phyloP scores from a whole-genome alignment of 495 filamentous ascomycete species.

The Annulohypoxylon moriforme region DNA sequence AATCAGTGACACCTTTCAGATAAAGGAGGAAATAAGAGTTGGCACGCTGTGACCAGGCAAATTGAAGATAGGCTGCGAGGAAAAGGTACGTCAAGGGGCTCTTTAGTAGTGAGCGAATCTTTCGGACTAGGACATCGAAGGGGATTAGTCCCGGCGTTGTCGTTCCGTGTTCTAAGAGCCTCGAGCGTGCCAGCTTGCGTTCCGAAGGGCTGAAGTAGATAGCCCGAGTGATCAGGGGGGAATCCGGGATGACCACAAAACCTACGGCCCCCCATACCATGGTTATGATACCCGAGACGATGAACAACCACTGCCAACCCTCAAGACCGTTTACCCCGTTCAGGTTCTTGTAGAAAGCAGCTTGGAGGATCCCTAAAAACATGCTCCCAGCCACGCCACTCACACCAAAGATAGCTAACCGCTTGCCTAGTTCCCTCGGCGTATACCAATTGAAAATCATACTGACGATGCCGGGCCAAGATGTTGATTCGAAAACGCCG shows the following conservation, averaged over 20 bases:
- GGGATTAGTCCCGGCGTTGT: constrained; percentile 9
- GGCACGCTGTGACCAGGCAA: constrained; percentile 28
- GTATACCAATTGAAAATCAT: constrained; percentile 37
- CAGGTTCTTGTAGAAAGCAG: constrained; percentile 54
- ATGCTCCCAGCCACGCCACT: constrained; percentile 28
- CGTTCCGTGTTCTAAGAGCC: not conserved
- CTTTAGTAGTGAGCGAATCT: constrained; percentile 7
- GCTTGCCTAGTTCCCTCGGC: constrained; percentile 34
- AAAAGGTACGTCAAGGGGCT: constrained; percentile 25
- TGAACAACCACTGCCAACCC: constrained; percentile 66
- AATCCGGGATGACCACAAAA: constrained; percentile 42
- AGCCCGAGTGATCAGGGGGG: constrained; percentile 42
- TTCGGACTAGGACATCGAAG: not conserved
- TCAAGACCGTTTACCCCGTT: constrained; percentile 54
- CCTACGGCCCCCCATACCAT: constrained; percentile 45
- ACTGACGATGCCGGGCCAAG: constrained; percentile 40
- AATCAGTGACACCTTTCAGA: constrained; percentile 18
- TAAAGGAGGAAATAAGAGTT: constrained; percentile 28
- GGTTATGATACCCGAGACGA: constrained; percentile 55
- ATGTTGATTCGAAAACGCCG: constrained; percentile 58
- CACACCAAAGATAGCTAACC: constrained; percentile 47
- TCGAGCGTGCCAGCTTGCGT: constrained; percentile 2
- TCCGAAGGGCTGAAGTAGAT: constrained; percentile 21
- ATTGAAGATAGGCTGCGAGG: constrained; percentile 25
- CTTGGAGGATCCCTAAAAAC: constrained; percentile 54